These are phyloP conservation scores for Kwoniella sp. DNA, from an alignment of 768 basidiomycete species.

Conservation along the genomic window DNA sequence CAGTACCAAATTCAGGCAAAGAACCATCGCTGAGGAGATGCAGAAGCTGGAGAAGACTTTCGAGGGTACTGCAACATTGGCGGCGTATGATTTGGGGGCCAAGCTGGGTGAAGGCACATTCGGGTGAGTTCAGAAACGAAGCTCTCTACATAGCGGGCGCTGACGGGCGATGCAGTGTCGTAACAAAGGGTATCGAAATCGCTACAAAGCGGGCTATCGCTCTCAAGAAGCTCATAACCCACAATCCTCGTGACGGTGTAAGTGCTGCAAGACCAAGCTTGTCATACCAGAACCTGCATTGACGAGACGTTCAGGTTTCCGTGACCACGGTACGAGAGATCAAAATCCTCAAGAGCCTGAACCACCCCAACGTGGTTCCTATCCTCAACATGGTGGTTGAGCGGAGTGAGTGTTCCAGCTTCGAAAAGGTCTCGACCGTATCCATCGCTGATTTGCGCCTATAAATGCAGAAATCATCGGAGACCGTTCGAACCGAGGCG, in stretches of 20 bases:
- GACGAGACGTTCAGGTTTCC: constrained; percentile 60
- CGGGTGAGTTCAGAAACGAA: constrained; percentile 65
- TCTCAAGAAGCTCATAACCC: constrained; percentile 92
- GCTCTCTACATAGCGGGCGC: neutral
- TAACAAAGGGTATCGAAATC: constrained; percentile 80
- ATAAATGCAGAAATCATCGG: constrained; percentile 26
- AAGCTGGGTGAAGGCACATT: constrained; percentile 98
- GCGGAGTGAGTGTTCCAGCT: constrained; percentile 47
- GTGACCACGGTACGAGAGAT: constrained; percentile 96
- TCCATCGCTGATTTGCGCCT: neutral
- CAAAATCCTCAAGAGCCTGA: constrained; percentile 87
- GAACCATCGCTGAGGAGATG: constrained; percentile 36
- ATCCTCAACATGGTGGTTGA: constrained; percentile 90
- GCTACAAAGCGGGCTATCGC: constrained; percentile 70
- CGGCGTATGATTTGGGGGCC: constrained; percentile 76
- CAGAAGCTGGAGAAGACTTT: constrained; percentile 33
- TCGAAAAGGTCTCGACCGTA: neutral
- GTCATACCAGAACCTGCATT: neutral
- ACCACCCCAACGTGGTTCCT: constrained; percentile 81
- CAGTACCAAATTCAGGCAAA: constrained; percentile 12
- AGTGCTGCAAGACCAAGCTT: constrained; percentile 11
- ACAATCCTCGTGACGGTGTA: constrained; percentile 94
- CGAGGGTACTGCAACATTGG: constrained; percentile 59
- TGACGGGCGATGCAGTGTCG: constrained; percentile 62
- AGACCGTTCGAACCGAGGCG: constrained; percentile 53